Base-by-base conservation (phyloP, 2,329 filamentous ascomycete genomes). In the Trichoderma guizhouense region DNA sequence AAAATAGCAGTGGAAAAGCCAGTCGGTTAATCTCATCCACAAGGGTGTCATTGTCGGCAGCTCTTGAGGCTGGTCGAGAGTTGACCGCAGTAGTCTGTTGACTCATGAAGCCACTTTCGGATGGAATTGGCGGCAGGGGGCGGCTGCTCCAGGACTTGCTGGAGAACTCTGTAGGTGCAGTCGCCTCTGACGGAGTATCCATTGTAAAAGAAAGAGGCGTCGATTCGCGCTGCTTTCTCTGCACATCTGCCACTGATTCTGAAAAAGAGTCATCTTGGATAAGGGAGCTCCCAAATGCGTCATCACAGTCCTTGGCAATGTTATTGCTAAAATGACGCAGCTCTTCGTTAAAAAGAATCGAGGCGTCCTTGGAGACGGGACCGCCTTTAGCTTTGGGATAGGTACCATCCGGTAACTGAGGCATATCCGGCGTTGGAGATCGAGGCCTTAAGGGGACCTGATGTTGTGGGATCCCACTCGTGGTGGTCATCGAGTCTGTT, bases 271-370 rank as follows among this genome's bases (percentile, higher is more conserved):
- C 80, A 18, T 82, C 81, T 21, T 81, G 78, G 15, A 87, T 81
- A 12, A 88, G 75, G 11, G 85, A 86, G 76, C 92, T 90, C 78
- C 93, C 95, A 83, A 98, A 98, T 1, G 95, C 95, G 77, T 96
- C 93, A 78, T 98, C 95, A 78, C 95, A 97, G 72, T 96, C 93
- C 80, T 94, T 93, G 64, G 94, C 93, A 73, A 98, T 90, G 76
- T 94, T 94, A 76, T 89, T 89, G 76, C 94, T 97, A 71, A 97
- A 92, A 76, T 95, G 91, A 7, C 93, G 88, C 69, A 96, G 88
- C 79, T 97, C 95, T 72, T 94, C 93, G 76, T 89, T 91, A 76
- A 86, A 81, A 53, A 83, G 76, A 64, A 80, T 72, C n/a, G 81
- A 81, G 58, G 76, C 78, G 74, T 77, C 34, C 74, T 73, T 77